Base-by-base conservation (phyloP, 202 grass and related monocot species). In the Alloteropsis angusta region DNA sequence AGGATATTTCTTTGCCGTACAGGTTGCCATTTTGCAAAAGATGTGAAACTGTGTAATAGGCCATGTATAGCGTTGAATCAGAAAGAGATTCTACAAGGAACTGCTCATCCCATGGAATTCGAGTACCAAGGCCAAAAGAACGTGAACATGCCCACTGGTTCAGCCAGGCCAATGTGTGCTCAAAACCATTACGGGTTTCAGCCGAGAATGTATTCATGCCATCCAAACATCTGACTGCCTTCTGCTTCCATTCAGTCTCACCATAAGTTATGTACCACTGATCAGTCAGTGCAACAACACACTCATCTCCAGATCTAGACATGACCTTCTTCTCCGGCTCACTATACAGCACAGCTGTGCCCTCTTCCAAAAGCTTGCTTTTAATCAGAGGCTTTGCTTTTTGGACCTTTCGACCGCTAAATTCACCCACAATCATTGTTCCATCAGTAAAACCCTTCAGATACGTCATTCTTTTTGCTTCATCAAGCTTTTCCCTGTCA, bases 31-130 rank as follows among this genome's bases (percentile, higher is more conserved):
- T 89, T 91, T 97, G 94, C 64, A 97, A 80, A 67, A 84, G 17
- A 77, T 97, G 88, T 53, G 91, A 77, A 45, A 97, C 49, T 1
- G 91, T 92, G 71, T 97, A 93, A 73, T 92, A 93, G 37, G 88
- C 86, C 91, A 93, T 97, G 79, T 97, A 97, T 32, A 97, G 79
- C 75, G 90, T 97, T 68, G 88, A 97, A 85, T 97, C 90, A 30
- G 90, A 97, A 71, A 93, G 93, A 54, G 93, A 93, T 63, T 97
- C 90, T 3, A 97, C 85, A 22, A 97, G 83, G 67, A 90, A 97
- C 74, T 93, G 90, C 47, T 92, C 87, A 5, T 97, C 90, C 93
- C 93, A 97, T 39, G 93, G 91, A 85, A 97, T 87, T 35, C 64
- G 87, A n/a, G 90, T 97, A 22, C 90, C 93, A 23, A 97, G 62